phyloP scores from a whole-genome alignment of 2,329 filamentous ascomycete species.

The Colletotrichum destructivum region DNA sequence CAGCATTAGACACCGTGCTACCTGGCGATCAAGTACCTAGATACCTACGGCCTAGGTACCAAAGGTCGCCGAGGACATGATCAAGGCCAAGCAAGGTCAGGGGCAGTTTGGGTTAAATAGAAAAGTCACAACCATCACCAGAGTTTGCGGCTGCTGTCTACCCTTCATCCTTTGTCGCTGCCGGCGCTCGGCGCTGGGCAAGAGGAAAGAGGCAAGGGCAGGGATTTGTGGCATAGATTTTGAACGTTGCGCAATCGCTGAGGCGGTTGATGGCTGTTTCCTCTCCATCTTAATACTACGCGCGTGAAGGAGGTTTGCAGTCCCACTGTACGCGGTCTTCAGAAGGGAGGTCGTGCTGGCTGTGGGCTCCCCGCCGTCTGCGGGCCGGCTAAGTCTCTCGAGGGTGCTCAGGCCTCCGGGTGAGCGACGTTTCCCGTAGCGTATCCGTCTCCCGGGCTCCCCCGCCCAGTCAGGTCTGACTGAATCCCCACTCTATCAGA shows the following conservation, averaged over 20 bases:
- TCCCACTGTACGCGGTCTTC: not conserved
- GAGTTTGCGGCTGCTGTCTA: not conserved
- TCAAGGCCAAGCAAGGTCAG: constrained; percentile 18
- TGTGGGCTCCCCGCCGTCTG: constrained; percentile 21
- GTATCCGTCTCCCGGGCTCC: constrained; percentile 12
- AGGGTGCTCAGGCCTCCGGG: constrained; percentile 38
- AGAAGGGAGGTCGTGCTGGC: constrained; percentile 38
- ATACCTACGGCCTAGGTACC: no score
- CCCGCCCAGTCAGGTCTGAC: constrained; percentile 1
- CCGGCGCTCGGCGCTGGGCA: not conserved
- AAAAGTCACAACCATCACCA: not conserved
- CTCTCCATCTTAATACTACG: no score
- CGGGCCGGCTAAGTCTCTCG: not conserved
- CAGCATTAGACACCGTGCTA: constrained; percentile 6
- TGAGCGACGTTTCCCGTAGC: constrained; percentile 40
- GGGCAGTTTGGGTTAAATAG: constrained; percentile 1
- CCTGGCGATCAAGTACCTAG: no score
- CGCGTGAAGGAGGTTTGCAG: no score
- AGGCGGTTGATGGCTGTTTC: not conserved
- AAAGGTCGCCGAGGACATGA: not conserved
- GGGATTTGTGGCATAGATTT: not conserved
- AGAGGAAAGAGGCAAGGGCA: not conserved
- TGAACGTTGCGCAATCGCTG: not conserved
- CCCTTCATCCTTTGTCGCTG: not conserved
- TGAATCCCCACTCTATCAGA: not conserved